These are phyloP conservation scores for Lycium barbarum DNA, from an alignment of 257 asterid genomes.

Conservation along the genomic window DNA sequence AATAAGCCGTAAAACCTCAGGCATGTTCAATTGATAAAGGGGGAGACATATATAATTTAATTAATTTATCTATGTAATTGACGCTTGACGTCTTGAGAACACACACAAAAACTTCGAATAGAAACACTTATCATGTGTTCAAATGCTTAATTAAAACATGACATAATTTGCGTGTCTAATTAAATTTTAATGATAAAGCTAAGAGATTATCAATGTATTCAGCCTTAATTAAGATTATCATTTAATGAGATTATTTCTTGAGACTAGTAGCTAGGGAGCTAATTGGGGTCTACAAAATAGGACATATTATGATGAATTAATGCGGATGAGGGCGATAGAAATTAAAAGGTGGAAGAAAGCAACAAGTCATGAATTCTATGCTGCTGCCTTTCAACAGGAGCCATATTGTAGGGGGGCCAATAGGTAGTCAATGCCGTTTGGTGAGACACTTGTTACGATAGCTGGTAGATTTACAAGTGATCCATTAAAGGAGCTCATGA, in stretches of 20 bases:
- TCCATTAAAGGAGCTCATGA: neutral
- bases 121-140: no score
- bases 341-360: conserved; percentile 52
- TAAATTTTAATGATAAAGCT: no score
- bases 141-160: neutral
- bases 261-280: conserved; percentile 28
- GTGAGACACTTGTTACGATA: neutral
- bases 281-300: conserved; percentile 15
- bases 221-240: neutral
- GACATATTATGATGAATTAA: conserved; percentile 43
- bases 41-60: neutral
- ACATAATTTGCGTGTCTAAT: neutral
- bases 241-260: neutral
- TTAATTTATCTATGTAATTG: neutral
- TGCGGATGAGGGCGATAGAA: conserved; percentile 36
- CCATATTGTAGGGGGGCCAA: conserved; percentile 2
- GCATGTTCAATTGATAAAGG: neutral
- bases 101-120: neutral
- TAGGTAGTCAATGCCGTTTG: conserved; percentile 4
- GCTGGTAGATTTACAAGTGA: neutral
- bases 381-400: neutral
- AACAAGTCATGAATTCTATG: conserved; percentile 40
- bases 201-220: neutral
- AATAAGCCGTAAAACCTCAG: neutral
- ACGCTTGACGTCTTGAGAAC: neutral